Evolutionary conservation across 208 protist species (phyloP), one percentile per base, ranked within the genome.

Genomic region (Leishmania lainsoni): DNA sequence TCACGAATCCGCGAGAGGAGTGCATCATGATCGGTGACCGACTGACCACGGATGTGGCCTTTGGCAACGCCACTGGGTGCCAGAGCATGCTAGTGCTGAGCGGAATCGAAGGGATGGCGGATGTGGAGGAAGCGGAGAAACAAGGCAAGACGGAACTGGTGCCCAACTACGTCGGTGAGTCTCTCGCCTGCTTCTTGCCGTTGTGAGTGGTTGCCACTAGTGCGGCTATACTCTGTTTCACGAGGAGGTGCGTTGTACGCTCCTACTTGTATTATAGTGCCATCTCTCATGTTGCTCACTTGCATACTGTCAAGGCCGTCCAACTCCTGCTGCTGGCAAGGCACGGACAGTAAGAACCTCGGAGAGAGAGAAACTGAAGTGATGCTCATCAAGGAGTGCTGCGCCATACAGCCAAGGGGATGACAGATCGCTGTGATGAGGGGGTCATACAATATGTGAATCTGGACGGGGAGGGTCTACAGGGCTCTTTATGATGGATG

Each of bases 1-100:
- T 94, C 70, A 86, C 49, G 2, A 65, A 93, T 58, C 85, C 88
- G 26, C 63, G 65, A 49, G 73, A 79, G 78, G 49, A 59, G 66
- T 96, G 92, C 85, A 77, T 96, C 68, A 96, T 96, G 92, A 79
- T 96, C 16, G 92, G 92, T 2, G 92, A 96, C 69, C 91, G 92
- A 14, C 85, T 96, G 12, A 91, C 85, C n/a, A 96, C 92, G 16
- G 92, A 96, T 74, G 85, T 96, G 32, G 89, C 86, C 16, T 96
- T 96, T 90, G 92, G 92, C 29, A 94, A 94, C 76, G 85, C 61
- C 1, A 90, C 90, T 5, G 79, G 83, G 0, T 93, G 89, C 70
- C 78, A 87, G 61, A 93, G 87, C 22, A 89, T 96, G 87, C 79
- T 96, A 16, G 92, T 96, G 72, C 84, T 96, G 54, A 93, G 79